Evolutionary conservation across 2,329 filamentous ascomycete genomes (phyloP).

Genomic region (Clonostachys sp.): DNA sequence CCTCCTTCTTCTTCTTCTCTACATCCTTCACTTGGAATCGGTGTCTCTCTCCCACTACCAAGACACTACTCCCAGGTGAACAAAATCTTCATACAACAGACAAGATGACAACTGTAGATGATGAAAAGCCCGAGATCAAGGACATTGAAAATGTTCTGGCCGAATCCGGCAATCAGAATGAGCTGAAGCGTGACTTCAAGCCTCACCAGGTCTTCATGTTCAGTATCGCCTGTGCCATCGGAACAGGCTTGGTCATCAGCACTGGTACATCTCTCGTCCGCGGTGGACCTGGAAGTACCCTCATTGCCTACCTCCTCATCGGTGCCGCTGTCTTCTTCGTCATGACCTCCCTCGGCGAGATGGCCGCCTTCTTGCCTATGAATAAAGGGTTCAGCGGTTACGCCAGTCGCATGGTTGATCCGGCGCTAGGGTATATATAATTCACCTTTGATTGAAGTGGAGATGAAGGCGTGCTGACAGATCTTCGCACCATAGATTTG

Average conservation of each 20-base stretch:
- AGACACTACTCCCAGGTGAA: too few relatives aligned
- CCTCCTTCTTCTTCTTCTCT: too few relatives aligned
- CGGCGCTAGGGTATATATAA: constrained; percentile 19
- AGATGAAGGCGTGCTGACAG: background rate
- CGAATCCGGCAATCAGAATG: background rate
- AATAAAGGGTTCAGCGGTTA: constrained; percentile 21
- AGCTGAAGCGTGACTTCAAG: constrained; percentile 11
- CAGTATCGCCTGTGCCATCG: constrained; percentile 29
- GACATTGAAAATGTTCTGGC: too few relatives aligned
- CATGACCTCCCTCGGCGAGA: constrained; percentile 37
- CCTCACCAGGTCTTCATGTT: constrained; percentile 27
- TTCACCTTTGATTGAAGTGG: background rate
- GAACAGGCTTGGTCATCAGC: constrained; percentile 42
- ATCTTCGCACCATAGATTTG: constrained; percentile 17
- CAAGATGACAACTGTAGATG: too few relatives aligned
- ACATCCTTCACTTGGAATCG: too few relatives aligned
- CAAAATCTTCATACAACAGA: too few relatives aligned
- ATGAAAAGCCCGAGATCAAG: too few relatives aligned
- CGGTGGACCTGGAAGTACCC: constrained; percentile 34
- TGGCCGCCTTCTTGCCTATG: constrained; percentile 18
- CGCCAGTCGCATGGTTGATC: constrained; percentile 19
- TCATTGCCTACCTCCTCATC: constrained; percentile 35
- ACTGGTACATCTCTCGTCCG: constrained; percentile 42
- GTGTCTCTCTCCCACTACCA: too few relatives aligned
- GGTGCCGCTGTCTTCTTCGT: constrained; percentile 50